Conservation (phyloP, 2,329 filamentous ascomycete genomes). For the Penicillium frequentans region DNA sequence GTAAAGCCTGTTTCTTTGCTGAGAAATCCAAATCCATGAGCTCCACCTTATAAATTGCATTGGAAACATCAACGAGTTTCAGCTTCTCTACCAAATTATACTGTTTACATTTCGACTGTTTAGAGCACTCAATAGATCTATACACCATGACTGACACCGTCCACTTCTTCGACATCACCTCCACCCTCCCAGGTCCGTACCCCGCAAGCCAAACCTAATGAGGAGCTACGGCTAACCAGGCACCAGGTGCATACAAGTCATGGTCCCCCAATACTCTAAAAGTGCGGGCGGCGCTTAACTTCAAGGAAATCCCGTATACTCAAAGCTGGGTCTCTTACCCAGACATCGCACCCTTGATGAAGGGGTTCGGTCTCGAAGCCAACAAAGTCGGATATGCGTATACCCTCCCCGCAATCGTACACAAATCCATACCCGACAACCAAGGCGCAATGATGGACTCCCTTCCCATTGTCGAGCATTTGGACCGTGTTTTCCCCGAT, state of each 20-base stretch:
- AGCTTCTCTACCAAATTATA: neutral
- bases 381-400: slow-evolving; percentile 18
- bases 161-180: slow-evolving; percentile 37
- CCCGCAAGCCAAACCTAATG: neutral
- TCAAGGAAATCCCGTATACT: slow-evolving; percentile 29
- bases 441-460: slow-evolving; percentile 35
- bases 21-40: slow-evolving; percentile 6
- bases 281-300: slow-evolving; percentile 26
- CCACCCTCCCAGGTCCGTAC: slow-evolving; percentile 26
- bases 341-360: slow-evolving; percentile 29
- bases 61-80: neutral
- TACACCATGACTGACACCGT: slow-evolving; percentile 26
- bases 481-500: slow-evolving; percentile 31
- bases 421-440: slow-evolving; percentile 27
- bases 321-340: slow-evolving; percentile 28
- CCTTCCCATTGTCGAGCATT: slow-evolving; percentile 31
- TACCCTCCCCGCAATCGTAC: slow-evolving; percentile 36
- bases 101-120: neutral
- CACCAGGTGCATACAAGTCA: slow-evolving; percentile 28
- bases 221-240: neutral
- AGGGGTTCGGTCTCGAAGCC: slow-evolving; percentile 23
- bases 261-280: slow-evolving; percentile 31
- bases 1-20: neutral
- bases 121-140: neutral
- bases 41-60: neutral